Base-by-base conservation (phyloP, 2,329 filamentous ascomycete species). In the Trichoderma koningii region DNA sequence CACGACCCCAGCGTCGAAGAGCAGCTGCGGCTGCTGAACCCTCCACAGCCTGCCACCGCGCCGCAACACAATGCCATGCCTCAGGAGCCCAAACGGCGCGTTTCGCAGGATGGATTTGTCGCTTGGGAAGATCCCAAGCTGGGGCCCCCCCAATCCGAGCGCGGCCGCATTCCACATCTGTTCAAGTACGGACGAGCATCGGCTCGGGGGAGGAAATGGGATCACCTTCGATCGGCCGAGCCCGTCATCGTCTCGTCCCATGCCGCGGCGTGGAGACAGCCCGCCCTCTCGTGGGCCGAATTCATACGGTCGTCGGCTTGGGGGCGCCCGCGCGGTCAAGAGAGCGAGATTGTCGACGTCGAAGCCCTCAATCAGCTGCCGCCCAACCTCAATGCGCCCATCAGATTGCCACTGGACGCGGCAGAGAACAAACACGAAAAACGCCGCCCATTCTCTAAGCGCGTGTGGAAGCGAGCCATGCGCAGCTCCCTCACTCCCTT, bases 401-500 rank as follows among this genome's bases (percentile, higher is more conserved):
- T 75, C 19, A 72, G 76, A 9, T 69, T 77, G 28, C 73, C 73
- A 0, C 71, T 75, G 30, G 71, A 75, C 47, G 69, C 71, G 53
- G 66, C 68, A 67, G 74, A 72, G 57, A 68, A 68, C 55, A 72
- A 64, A 50, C 69, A 68, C 65, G 75, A 76, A 28, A 70, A 72
- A 30, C 72, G 74, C 44, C 73, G 68, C 55, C 68, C 73, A 23
- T 71, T 81, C 10, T 80, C 78, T 67, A 85, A 87, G 73, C 84
- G 87, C 63, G 76, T 89, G 57, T 89, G 90, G 82, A 83, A 85
- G 61, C 84, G 86, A 44, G 81, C 96, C 30, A 82, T 97, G 72
- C 88, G 89, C 66, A 92, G 93, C 72, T 90, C 93, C 14, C 88
- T 97, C 69, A 90, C 97, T 1, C 95, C 95, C 2, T 81, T 97